Evolutionary conservation across 2,329 filamentous ascomycete species (phyloP), one percentile per base, ranked within the genome.

Genomic region (Neonectria sp.): DNA sequence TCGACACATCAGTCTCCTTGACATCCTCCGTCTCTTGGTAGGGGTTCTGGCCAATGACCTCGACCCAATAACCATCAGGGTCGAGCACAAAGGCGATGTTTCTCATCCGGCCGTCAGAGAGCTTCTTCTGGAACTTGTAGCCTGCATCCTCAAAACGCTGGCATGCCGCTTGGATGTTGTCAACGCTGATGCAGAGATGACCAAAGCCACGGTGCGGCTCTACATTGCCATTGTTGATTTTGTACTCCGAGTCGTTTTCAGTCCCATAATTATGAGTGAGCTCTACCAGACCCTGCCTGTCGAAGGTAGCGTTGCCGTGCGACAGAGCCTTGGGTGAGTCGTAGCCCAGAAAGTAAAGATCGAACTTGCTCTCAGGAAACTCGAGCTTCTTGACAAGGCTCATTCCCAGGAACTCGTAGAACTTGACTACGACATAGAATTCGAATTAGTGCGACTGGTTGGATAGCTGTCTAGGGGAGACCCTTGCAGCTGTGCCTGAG

Each of bases 301-400:
- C 94, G 84, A 92, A 95, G 33, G 82, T 78, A 77, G 91, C 89
- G 70, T 91, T 91, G 76, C 91, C 92, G 64, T 88, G 85, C 11
- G 93, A 96, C n/a, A 89, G 84, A 15, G 95, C 92, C 43, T 88
- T 86, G 11, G 94, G 89, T 35, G 90, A 89, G 79, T 97, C 92
- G 83, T 97, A 98, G 67, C 92, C 95, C 67, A 99, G 87, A 84
- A 98, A 98, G 86, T 98, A 98, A 31, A 98, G 90, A 76, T 96
- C 94, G 81, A 98, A 98, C 79, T 97, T 97, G 81, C 90, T 90
- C 67, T 97, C 95, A 15, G 95, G 93, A 78, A 94, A 93, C 69
- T 92, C 86, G 53, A 96, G 86, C 83, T 95, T 93, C 77, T 93
- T 90, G 81, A 98, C 88, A 69, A 95, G 83, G 78, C 87, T 95